Base-by-base conservation (phyloP, 805 yeast genomes). In the Candida wancherniae region DNA sequence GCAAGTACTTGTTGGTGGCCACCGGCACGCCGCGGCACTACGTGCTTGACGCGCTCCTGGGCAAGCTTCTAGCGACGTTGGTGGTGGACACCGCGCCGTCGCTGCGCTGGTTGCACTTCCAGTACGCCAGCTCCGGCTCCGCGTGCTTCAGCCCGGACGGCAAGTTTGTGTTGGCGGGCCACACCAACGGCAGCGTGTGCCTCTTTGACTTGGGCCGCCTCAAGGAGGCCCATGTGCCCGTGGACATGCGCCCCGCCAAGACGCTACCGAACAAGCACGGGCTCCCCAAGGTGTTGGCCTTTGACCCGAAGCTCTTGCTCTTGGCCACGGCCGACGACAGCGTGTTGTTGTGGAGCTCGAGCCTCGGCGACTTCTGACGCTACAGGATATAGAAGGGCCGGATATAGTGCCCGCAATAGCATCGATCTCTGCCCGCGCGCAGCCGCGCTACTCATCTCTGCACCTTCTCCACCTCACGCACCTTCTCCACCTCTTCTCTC, bases 41-140 rank as follows among this genome's bases (percentile, higher is more conserved):
- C 31, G 57, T 87, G 2, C 50, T 79, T 18, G 94, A 87, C 48
- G 80, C 94, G 0, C 80, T 77, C 40, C 69, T 66, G 45, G 92
- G 92, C 12, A 55, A 65, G 8, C 49, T 67, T 4, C 69, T 37
- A 60, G 53, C 67, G 6, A 49, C 42, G 3, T 34, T 60, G 15
- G 39, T 35, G 21, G 41, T 44, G 4, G 30, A 40, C 12, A 34
- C 30, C 8, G 37, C 36, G 12, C 29, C 36, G 10, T 30, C 37
- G 3, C 11, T 26, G 16, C 26, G 28, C 31, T 50, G 56, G 51
- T 49, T 54, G 41, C 34, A 33, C 9, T 56, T 55, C 33, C 49
- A 53, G 28, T 65, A 65, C 40, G 59, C 60, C 3, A 38, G 45
- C 28, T 44, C 59, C 8, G 63, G 62, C 8, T 44, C 61, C 11